Base-by-base conservation (phyloP, 495 filamentous ascomycete genomes). In the Talaromyces trachyspermus region DNA sequence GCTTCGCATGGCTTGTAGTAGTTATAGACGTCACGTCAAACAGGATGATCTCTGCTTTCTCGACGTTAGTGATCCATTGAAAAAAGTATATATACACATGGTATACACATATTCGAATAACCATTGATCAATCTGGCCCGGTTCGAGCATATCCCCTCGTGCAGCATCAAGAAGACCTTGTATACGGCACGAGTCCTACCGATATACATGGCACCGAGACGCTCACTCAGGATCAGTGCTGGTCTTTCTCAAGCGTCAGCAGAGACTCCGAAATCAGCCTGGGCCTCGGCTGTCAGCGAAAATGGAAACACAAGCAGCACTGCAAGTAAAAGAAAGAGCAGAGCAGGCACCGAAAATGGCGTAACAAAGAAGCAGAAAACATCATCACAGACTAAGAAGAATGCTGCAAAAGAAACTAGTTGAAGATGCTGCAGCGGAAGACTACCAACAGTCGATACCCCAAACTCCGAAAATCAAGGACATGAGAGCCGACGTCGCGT, bases 161-260 rank as follows among this genome's bases (percentile, higher is more conserved):
- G 15, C 9, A 42, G 6, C 11, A 11, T 42, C 39, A 42, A 23
- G 26, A 20, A 24, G 22, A 26, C 39, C 4, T 18, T 26, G 10
- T n/a, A 11, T n/a, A 26, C 20, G 19, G 6, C 10, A n/a, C 20
- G 22, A 26, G 20, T 9, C 15, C 15, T 30, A 14, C 25, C 41
- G 10, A 14, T 17, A 33, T 54, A 49, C 48, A 79, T 83, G 79
- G 66, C 78, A 43, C 66, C 76, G 22, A 69, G 81, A 47, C 71
- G 78, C 45, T 84, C 80, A 14, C 68, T 76, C 12, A 74, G 81
- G 26, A 55, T 85, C 41, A 73, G 73, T 44, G 68, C 72, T 23
- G 56, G 68, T 20, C 58, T 66, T 40, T 51, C 54, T 15, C 47
- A 29, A 61, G 58, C 47, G 37, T 42, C 44, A 53, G 48, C 25